Base-by-base conservation (phyloP, 2,329 filamentous ascomycete species). In the Basipetospora sp. region DNA sequence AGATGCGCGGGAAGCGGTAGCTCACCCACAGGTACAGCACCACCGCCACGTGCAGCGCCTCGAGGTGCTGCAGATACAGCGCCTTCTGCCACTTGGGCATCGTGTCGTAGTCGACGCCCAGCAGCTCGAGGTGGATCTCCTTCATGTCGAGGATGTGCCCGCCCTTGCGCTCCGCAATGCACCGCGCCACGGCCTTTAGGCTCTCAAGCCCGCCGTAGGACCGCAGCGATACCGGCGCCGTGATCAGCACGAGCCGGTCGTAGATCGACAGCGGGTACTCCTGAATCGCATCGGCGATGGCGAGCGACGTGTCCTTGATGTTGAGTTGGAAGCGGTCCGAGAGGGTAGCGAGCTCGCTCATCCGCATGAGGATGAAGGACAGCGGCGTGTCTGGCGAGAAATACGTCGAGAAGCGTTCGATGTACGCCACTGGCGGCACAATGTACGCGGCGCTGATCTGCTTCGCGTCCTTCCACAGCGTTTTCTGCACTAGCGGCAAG, bases 21-120 rank as follows among this genome's bases (percentile, higher is more conserved):
- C 82, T 88, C 13, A 98, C 66, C 90, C 90, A 98, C 2, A 93
- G 67, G 53, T 96, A 98, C 33, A 87, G 62, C 31, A 88, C 84
- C 27, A 98, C 63, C 19, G 74, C 67, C 49, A 83, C 82, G 60
- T 98, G 90, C 13, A 98, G 65, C 3, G 62, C 55, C 54, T 98
- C 90, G 15, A 96, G 63, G 8, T 65, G 58, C 39, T 64, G 62
- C 9, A 98, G 65, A 46, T 85, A 83, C 0, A 62, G 16, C 54
- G 38, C 67, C 59, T 11, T 56, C 53, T 1, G 53, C 53, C 0
- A 57, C 53, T 1, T 59, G 49, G 18, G 48, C 54, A 6, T 56
- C 44, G 2, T 30, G 5, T 54, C 46, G 18, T 61, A 42, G 33
- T 80, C 68, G 1, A 79, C 56, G 43, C 94, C 83, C 3, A 96